Evolutionary conservation across 2,329 filamentous ascomycete genomes (phyloP), one percentile per base, ranked within the genome.

Genomic region (Colletotrichum cuscutae): DNA sequence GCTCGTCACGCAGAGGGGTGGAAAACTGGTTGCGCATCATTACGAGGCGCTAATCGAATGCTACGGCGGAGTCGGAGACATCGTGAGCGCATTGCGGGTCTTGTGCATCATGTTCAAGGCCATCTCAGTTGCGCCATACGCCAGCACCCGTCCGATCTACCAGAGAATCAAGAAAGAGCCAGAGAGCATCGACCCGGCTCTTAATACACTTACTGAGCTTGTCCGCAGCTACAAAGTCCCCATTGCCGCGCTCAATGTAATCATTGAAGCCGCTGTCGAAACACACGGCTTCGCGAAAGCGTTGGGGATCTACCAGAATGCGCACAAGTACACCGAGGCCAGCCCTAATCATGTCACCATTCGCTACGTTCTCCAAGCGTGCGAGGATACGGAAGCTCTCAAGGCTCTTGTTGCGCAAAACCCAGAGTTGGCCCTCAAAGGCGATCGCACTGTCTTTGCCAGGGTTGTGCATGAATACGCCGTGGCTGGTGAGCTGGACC

Each of bases 21-120:
- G 88, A 1, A 86, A 88, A 53, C 85, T 95, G 49, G 85, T 87
- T 9, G 82, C 88, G 6, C 87, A 93, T 74, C 94, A 98, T 79
- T 97, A 97, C 81, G 95, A 97, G 80, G 88, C 92, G 32, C 87
- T 98, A 32, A 85, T 95, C 7, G 91, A 94, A 70, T 89, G 93
- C 4, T 94, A 97, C 78, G 85, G 90, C 12, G 83, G 85, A 4
- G 78, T 80, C 4, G 85, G 87, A 2, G 90, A 97, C 75, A 78
- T 96, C 8, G 82, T 84, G 28, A 89, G 90, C 30, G 93, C 93
- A 0, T 86, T 98, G 46, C 88, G 89, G 53, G 87, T 93, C 1
- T 85, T 98, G 19, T 90, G 89, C 75, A 91, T 95, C 79, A 97
- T 97, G 92, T 83, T 89, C 26, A 86, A 89, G 72, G 89, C 91